Evolutionary conservation across 2,329 filamentous ascomycete genomes (phyloP), one percentile per base, ranked within the genome.

Genomic region (Elsinoe necatrix): DNA sequence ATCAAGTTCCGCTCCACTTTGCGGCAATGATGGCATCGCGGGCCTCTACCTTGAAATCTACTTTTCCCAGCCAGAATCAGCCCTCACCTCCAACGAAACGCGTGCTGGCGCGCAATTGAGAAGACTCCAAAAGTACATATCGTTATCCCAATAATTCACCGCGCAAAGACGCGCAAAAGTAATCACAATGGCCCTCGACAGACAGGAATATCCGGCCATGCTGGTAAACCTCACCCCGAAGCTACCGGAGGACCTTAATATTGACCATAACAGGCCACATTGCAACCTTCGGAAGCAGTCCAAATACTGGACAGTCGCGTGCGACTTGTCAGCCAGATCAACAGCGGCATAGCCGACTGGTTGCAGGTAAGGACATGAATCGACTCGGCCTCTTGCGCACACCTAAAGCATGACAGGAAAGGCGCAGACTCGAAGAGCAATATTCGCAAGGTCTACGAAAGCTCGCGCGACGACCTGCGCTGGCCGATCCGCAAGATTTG

Each of bases 341-440:
- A 98, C 72, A 74, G 78, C 64, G 89, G 96, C 69, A 89, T 98
- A 67, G 92, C 92, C 71, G 92, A 97, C 74, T 98, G 92, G 89
- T 80, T 98, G 61, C 87, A 92, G 85, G 91, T 95, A 54, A 57
- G 16, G 20, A 31, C 55, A 29, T 29, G 4, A 29, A 9, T 35
- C 37, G 9, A 16, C 29, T 9, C 54, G 21, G 25, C 21, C 21
- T 23, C 37, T 16, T 31, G 23, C 45, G 37, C 48, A 57, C n/a
- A 54, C 29, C 27, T 50, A 12, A 29, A 39, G 11, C 35, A 29
- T 21, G 6, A 16, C 54, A 97, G 92, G 93, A 98, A 77, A 89
- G 93, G 64, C 86, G 91, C 69, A 87, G 84, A 66, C 80, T 97
- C 61, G 93, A 98, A 73, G 92, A 97, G 67, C 80, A 84, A 67